Base-by-base conservation (phyloP, 2,329 filamentous ascomycete species). In the Ambrosiella cleistominuta region DNA sequence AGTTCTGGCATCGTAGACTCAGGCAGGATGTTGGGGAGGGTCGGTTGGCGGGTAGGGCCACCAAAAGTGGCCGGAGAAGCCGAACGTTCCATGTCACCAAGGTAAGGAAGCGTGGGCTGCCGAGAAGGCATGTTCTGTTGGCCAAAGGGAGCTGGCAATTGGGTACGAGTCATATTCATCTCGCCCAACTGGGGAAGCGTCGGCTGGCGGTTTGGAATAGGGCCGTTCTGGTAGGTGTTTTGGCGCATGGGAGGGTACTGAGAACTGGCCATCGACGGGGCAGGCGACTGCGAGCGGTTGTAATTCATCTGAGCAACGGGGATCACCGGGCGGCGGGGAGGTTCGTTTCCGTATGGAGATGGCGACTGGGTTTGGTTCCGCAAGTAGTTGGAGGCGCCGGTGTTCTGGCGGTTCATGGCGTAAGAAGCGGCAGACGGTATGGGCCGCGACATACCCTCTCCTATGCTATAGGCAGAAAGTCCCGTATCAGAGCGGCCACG, bases 291-390 rank as follows among this genome's bases (percentile, higher is more conserved):
- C 6, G 70, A 63, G 44, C 70, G 66, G 19, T 65, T 66, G 64
- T 75, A 76, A 17, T 81, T 81, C 78, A 85, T 84, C 27, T 27
- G 42, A 44, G 50, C 13, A 27, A 15, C 45, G 37, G 55, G 59
- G 3, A 57, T 42, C 2, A 37, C 35, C 7, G 59, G 59, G 37
- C 55, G 59, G 39, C 55, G 56, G 39, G 37, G 50, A 12, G 55
- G 55, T 7, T 39, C 51, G n/a, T 54, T 57, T 12, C 37, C 37
- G 42, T 55, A 60, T 7, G 59, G 59, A 2, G 59, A 50, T n/a
- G 57, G 49, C 2, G 56, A 54, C 51, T 58, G 57, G 19, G 38
- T 27, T 37, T 59, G 54, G 37, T 49, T 45, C 15, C 51, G 56
- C 12, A 12, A 38, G 4, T 36, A 54, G 2, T 17, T 27, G 15